A percentile compares a stretch with the other conserved stretches of the same genome.
Evolutionary conservation across 1,139 yeast species (phyloP).

Genomic region (Eremothecium sinecaudum): DNA sequence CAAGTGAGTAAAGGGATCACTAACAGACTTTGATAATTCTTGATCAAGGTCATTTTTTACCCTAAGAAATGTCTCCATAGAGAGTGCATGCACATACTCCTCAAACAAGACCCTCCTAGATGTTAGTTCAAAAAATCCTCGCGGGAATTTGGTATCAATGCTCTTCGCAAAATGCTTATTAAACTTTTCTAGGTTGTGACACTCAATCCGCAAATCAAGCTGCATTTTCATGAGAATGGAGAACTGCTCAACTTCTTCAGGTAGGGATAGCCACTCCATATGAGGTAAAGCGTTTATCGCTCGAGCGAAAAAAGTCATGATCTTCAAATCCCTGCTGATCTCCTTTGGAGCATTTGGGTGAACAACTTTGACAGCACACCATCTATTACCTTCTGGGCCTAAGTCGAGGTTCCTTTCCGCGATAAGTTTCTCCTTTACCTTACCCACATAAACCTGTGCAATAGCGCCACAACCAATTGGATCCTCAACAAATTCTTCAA

Average conservation of each 20-base stretch:
- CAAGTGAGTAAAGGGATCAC: slow-evolving; percentile 83
- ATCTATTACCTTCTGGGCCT: slow-evolving; percentile 32
- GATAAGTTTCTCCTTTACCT: slow-evolving; percentile 37
- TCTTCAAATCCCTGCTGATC: slow-evolving; percentile 70
- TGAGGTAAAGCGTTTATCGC: slow-evolving; percentile 68
- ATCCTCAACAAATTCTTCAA: slow-evolving; percentile 62
- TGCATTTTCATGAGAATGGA: slow-evolving; percentile 79
- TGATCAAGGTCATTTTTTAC: slow-evolving; percentile 33
- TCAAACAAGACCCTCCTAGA: slow-evolving; percentile 75
- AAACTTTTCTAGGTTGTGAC: slow-evolving; percentile 65
- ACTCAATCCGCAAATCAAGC: slow-evolving; percentile 82
- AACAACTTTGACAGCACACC: slow-evolving; percentile 83
- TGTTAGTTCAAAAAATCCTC: slow-evolving; percentile 57
- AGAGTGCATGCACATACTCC: slow-evolving; percentile 72
- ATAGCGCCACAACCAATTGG: slow-evolving; percentile 97
- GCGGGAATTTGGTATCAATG: slow-evolving; percentile 70
- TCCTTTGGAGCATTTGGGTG: slow-evolving; percentile 75
- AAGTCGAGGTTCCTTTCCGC: slow-evolving; percentile 5
- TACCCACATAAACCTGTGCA: slow-evolving; percentile 87
- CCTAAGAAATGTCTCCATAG: slow-evolving; percentile 60
- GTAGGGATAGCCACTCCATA: slow-evolving; percentile 95
- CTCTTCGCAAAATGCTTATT: slow-evolving; percentile 36
- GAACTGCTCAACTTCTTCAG: slow-evolving; percentile 89
- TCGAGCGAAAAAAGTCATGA: slow-evolving; percentile 74
- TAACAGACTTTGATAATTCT: slow-evolving; percentile 57